phyloP scores from a whole-genome alignment of 805 yeast species.

The Starmerella apicola region DNA sequence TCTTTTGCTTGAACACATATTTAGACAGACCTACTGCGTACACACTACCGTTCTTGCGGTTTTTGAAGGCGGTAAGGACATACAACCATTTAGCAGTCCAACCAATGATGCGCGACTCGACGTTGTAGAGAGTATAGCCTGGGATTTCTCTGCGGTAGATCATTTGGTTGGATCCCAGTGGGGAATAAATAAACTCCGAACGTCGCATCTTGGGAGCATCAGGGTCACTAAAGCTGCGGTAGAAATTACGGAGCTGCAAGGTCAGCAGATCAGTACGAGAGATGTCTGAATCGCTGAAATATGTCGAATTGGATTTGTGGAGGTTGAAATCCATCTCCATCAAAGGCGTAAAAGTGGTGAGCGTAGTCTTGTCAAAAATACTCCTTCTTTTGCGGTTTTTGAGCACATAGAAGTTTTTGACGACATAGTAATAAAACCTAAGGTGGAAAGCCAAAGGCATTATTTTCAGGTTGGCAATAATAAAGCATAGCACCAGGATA shows the following conservation, averaged over 20 bases:
- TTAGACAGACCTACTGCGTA: constrained; percentile 59
- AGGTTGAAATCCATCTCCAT: constrained; percentile 76
- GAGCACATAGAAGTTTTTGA: constrained; percentile 31
- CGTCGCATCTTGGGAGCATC: constrained; percentile 20
- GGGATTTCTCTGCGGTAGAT: constrained; percentile 61
- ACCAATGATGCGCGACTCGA: constrained; percentile 50
- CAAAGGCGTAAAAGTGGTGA: constrained; percentile 49
- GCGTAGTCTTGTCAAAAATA: constrained; percentile 11
- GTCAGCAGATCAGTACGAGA: constrained; percentile 56
- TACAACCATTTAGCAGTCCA: constrained; percentile 88
- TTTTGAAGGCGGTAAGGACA: constrained; percentile 47
- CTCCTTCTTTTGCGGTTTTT: constrained; percentile 16
- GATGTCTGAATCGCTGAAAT: constrained; percentile 68
- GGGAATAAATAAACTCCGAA: constrained; percentile 45
- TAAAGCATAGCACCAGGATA: constrained; percentile 17
- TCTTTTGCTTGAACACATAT: constrained; percentile 67
- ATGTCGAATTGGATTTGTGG: constrained; percentile 81
- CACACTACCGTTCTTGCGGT: constrained; percentile 21
- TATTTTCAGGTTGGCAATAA: constrained; percentile 43
- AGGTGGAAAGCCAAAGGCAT: constrained; percentile 55
- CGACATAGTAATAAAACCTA: constrained; percentile 44
- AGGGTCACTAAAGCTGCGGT: constrained; percentile 33
- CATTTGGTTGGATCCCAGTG: constrained; percentile 62
- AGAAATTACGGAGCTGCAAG: constrained; percentile 44
- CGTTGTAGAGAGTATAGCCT: constrained; percentile 47